A percentile compares a stretch with the other conserved stretches of the same genome.
Evolutionary conservation across 1,284 basidiomycete genomes (phyloP).

Genomic region (Mrakiaceae sp.): DNA sequence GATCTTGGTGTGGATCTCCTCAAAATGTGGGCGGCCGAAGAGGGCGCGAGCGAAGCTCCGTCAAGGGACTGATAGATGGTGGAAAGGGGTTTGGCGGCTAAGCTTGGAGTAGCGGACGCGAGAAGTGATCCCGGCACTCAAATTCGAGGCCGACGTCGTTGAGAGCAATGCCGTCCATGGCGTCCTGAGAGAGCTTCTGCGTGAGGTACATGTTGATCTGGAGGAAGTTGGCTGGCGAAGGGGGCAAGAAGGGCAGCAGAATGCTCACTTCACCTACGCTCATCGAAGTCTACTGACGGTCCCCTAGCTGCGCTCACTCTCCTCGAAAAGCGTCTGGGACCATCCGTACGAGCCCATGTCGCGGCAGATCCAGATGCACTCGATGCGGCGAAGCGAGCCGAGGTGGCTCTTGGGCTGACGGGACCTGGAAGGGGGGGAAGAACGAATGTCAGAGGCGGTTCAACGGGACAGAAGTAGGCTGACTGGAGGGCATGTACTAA

Average conservation of each 20-base stretch:
- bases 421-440: constrained; percentile 38
- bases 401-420: constrained; percentile 62
- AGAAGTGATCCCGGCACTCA: constrained; percentile 19
- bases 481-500: constrained; percentile 41
- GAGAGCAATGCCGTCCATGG: constrained; percentile 79
- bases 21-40: constrained; percentile 81
- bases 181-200: constrained; percentile 69
- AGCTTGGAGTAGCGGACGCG: neutral
- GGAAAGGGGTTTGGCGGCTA: neutral
- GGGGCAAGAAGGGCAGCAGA: constrained; percentile 8
- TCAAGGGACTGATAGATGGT: constrained; percentile 52
- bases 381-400: constrained; percentile 65
- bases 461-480: neutral
- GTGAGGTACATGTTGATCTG: constrained; percentile 82
- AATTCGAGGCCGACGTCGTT: constrained; percentile 39
- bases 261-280: neutral
- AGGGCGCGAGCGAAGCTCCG: constrained; percentile 67
- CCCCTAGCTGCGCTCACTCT: constrained; percentile 71
- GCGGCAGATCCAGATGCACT: constrained; percentile 77
- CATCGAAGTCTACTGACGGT: constrained; percentile 47
- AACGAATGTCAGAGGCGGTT: neutral
- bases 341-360: constrained; percentile 65
- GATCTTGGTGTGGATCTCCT: constrained; percentile 59
- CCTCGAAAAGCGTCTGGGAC: constrained; percentile 75
- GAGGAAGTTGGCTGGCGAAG: constrained; percentile 60